Evolutionary conservation across 129 eudicot species (phyloP), one percentile per base, ranked within the genome.

Genomic region (Arctium lappa): DNA sequence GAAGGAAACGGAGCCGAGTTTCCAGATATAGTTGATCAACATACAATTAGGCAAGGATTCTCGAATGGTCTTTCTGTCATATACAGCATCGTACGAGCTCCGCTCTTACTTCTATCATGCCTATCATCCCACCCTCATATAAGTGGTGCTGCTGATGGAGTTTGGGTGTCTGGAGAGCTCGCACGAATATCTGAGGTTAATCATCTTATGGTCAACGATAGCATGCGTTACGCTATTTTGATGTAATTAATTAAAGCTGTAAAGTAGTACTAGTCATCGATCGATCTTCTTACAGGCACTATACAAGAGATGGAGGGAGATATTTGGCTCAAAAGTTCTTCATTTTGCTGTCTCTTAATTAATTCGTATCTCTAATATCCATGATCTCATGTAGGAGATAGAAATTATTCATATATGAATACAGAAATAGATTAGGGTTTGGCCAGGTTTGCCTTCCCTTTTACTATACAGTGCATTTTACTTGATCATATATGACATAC

Each of bases 201-300:
- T 85, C 93, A 91, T 72, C 93, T 91, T 31, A 83, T 91, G 82
- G 93, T 91, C 18, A 91, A 69, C 8, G 96, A 91, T 71, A 88
- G 96, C 76, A 88, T 91, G 96, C 91, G 96, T 38, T 91, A 91
- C 31, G 91, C 90, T 70, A 89, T 91, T 78, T 81, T 91, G 84
- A 91, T 91, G 96, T 91, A 80, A 86, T 22, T 27, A 68, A 22
- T 34, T 46, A 71, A 53, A 73, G 62, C 12, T 33, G 80, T 44
- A 53, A 53, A 48, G 84, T 69, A 42, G 77, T 60, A 84, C 73
- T 72, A 62, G 44, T 50, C n/a, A 38, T 11, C 63, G 30, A 66
- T 65, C 48, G 31, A n/a, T 72, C 48, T 48, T 38, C 65, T 60
- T 40, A 31, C 39, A 3, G 73, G 32, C 74, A 34, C 36, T 37